Evolutionary conservation across 2,329 filamentous ascomycete genomes (phyloP).

Genomic region (Xylariaceae sp.): DNA sequence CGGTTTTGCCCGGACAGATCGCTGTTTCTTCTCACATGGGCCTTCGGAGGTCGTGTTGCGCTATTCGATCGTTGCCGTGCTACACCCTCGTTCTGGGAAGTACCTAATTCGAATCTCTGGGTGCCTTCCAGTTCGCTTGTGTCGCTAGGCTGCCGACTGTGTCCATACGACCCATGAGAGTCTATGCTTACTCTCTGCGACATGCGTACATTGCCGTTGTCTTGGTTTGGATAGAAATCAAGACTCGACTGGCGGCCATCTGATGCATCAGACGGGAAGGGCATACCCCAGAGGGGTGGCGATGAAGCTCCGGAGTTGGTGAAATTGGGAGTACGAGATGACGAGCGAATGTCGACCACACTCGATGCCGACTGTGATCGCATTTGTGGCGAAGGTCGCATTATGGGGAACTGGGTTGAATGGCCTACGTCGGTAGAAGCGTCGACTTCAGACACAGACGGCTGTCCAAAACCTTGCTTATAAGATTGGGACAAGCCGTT

Average conservation of each 20-base stretch:
- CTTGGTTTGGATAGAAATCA: conserved; percentile 31
- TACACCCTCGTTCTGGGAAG: conserved; percentile 38
- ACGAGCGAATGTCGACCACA: conserved; percentile 25
- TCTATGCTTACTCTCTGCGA: conserved; percentile 38
- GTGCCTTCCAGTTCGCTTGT: conserved; percentile 48
- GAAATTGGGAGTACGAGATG: conserved; percentile 30
- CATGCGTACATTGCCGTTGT: conserved; percentile 34
- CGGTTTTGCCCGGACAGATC: conserved; percentile 28
- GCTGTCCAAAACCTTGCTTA: conserved; percentile 46
- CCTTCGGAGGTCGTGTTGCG: conserved; percentile 22
- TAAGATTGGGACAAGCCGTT: conserved; percentile 41
- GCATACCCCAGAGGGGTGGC: conserved; percentile 30
- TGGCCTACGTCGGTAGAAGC: conserved; percentile 50
- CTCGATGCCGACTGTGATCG: conserved; percentile 32
- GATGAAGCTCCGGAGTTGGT: conserved; percentile 31
- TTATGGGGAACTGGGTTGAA: conserved; percentile 40
- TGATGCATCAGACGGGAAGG: conserved; percentile 29
- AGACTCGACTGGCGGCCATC: conserved; percentile 38
- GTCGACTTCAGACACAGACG: conserved; percentile 52
- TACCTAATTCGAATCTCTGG: conserved; percentile 48
- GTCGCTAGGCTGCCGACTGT: conserved; percentile 51
- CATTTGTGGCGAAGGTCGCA: conserved; percentile 27
- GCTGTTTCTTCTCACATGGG: conserved; percentile 30
- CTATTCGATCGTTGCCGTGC: conserved; percentile 46
- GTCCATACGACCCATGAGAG: conserved; percentile 31